phyloP scores from a whole-genome alignment of 495 filamentous ascomycete species.

The Hypoxylon lenormandii region DNA sequence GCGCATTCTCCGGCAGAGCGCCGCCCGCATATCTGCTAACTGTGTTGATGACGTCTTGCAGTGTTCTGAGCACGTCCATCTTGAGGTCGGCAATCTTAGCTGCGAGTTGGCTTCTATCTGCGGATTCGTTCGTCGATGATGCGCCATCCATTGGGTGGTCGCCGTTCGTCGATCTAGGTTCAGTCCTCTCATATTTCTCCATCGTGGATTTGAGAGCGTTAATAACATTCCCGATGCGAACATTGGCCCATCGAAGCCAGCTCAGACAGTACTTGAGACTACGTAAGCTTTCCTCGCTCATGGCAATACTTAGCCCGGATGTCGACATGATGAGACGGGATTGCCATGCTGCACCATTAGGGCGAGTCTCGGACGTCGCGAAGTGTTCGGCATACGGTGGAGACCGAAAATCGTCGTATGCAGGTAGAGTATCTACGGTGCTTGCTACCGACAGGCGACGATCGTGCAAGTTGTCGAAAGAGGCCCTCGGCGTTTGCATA shows the following conservation, averaged over 20 bases:
- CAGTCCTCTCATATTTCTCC: conserved; percentile 75
- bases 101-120: conserved; percentile 58
- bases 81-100: conserved; percentile 75
- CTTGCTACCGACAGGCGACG: conserved; percentile 60
- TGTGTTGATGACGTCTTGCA: conserved; percentile 79
- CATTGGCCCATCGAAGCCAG: conserved; percentile 81
- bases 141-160: conserved; percentile 38
- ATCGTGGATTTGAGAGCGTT: conserved; percentile 75
- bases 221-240: conserved; percentile 76
- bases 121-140: conserved; percentile 40
- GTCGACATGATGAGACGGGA: conserved; percentile 83
- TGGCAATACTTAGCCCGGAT: conserved; percentile 83
- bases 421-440: conserved; percentile 76
- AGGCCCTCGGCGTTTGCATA: conserved; percentile 46
- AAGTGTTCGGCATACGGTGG: conserved; percentile 73
- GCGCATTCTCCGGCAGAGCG: conserved; percentile 84
- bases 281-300: conserved; percentile 83
- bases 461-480: conserved; percentile 48
- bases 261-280: conserved; percentile 81
- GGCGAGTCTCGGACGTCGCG: conserved; percentile 26
- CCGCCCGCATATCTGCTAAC: conserved; percentile 87
- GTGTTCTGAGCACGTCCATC: conserved; percentile 77
- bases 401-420: conserved; percentile 80
- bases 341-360: conserved; percentile 70
- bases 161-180: conserved; percentile 35